These are phyloP conservation scores for Coleophoma eucalyptorum DNA, from an alignment of 2,329 filamentous ascomycete species.

Conservation along the genomic window DNA sequence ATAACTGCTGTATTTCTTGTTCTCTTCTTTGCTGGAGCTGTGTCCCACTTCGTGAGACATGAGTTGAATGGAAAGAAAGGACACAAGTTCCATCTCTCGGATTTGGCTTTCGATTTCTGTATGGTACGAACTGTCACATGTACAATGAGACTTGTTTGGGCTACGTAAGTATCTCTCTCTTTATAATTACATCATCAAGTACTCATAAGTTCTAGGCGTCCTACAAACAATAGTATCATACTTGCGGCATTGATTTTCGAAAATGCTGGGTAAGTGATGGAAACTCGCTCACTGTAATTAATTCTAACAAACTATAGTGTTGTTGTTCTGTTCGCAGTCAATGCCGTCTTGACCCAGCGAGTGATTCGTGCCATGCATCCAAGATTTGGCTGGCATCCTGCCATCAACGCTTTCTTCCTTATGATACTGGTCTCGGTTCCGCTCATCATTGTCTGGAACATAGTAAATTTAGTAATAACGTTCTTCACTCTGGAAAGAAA, in stretches of 20 bases:
- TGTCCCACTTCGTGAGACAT: conserved; percentile 54
- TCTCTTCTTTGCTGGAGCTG: conserved; percentile 58
- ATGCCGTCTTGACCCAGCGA: conserved; percentile 72
- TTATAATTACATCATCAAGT: background rate
- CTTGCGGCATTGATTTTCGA: conserved; percentile 16
- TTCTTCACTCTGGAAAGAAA: conserved; percentile 58
- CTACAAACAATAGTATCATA: conserved; percentile 8
- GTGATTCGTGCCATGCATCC: conserved; percentile 72
- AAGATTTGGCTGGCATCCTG: conserved; percentile 60
- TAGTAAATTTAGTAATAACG: conserved; percentile 57
- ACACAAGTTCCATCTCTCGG: conserved; percentile 58
- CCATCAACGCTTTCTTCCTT: conserved; percentile 47
- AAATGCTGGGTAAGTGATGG: conserved; percentile 8
- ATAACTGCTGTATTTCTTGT: conserved; percentile 57
- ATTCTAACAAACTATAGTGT: conserved; percentile 32
- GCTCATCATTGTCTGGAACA: conserved; percentile 59
- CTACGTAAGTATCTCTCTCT: conserved; percentile 23
- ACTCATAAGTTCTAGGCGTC: background rate
- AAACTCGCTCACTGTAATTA: background rate
- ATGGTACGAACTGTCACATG: conserved; percentile 48
- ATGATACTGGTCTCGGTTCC: conserved; percentile 54
- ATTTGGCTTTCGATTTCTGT: conserved; percentile 53
- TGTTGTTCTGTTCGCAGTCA: conserved; percentile 71
- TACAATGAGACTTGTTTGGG: conserved; percentile 47
- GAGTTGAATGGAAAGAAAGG: conserved; percentile 43